Percentiles rank a stretch among this genome's conserved stretches.
These are phyloP conservation scores for Pseudogymnoascus sp. DNA, from an alignment of 2,329 filamentous ascomycete species.

Conservation along the genomic window DNA sequence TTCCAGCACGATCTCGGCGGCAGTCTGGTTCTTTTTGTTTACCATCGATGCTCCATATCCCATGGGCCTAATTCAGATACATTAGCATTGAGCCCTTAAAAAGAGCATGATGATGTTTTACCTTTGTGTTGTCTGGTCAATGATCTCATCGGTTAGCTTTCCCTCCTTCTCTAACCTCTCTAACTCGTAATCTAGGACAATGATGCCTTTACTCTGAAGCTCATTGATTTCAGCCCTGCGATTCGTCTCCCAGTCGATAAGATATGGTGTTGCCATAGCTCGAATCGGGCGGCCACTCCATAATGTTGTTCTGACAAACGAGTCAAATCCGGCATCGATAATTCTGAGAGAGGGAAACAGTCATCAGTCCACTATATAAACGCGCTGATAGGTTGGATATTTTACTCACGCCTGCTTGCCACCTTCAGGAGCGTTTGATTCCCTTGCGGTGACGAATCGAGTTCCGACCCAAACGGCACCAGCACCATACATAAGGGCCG, in stretches of 20 bases:
- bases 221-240: slow-evolving; percentile 79
- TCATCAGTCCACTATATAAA: neutral
- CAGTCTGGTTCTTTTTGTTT: slow-evolving; percentile 70
- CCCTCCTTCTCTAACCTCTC: slow-evolving; percentile 64
- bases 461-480: slow-evolving; percentile 94
- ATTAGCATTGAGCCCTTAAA: slow-evolving; percentile 47
- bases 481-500: slow-evolving; percentile 86
- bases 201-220: slow-evolving; percentile 71
- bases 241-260: slow-evolving; percentile 88
- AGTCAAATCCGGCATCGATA: slow-evolving; percentile 71
- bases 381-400: neutral
- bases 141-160: slow-evolving; percentile 18
- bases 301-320: slow-evolving; percentile 90
- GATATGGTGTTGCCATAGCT: slow-evolving; percentile 85
- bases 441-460: slow-evolving; percentile 85
- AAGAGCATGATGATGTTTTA: slow-evolving; percentile 51
- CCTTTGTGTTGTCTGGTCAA: slow-evolving; percentile 6
- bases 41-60: slow-evolving; percentile 87
- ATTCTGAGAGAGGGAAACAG: neutral
- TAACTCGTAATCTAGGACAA: slow-evolving; percentile 85
- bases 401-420: slow-evolving; percentile 74
- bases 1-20: slow-evolving; percentile 85
- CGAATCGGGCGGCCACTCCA: slow-evolving; percentile 87
- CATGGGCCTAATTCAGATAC: slow-evolving; percentile 88
- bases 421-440: slow-evolving; percentile 84